These are phyloP conservation scores for Mucor irregularis DNA, from an alignment of 371 early-diverging fungal species.

Conservation along the genomic window DNA sequence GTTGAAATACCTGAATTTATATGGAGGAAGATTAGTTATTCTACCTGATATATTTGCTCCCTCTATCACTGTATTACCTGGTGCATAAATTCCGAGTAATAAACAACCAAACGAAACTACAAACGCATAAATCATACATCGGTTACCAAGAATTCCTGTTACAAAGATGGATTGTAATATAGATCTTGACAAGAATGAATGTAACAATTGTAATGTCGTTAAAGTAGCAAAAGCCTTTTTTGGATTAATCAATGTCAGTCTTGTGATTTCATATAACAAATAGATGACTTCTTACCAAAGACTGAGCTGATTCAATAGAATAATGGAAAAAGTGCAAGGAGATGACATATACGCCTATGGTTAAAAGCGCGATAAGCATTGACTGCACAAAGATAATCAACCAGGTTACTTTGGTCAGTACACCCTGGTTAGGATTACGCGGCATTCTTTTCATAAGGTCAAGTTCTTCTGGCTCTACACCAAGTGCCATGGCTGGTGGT, in stretches of 20 bases:
- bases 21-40: background rate
- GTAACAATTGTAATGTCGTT: constrained; percentile 77
- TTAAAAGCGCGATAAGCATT: constrained; percentile 63
- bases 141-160: constrained; percentile 69
- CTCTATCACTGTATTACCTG: background rate
- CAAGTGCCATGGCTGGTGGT: constrained; percentile 81
- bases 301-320: constrained; percentile 21
- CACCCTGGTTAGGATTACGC: constrained; percentile 63
- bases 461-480: constrained; percentile 78
- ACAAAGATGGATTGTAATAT: constrained; percentile 68
- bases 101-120: background rate
- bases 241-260: background rate
- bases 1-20: background rate
- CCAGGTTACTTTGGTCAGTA: constrained; percentile 49
- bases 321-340: constrained; percentile 44
- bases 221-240: constrained; percentile 70
- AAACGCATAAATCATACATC: constrained; percentile 62
- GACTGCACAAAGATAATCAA: constrained; percentile 27
- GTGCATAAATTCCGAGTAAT: background rate
- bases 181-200: constrained; percentile 78
- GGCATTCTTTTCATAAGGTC: constrained; percentile 82
- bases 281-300: constrained; percentile 30
- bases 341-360: constrained; percentile 57
- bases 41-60: too few species aligned
- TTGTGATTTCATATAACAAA: background rate